A percentile compares a stretch with the other conserved stretches of the same genome.
phyloP scores from a whole-genome alignment of 768 basidiomycete genomes.

The Melanogaster broomeanus region DNA sequence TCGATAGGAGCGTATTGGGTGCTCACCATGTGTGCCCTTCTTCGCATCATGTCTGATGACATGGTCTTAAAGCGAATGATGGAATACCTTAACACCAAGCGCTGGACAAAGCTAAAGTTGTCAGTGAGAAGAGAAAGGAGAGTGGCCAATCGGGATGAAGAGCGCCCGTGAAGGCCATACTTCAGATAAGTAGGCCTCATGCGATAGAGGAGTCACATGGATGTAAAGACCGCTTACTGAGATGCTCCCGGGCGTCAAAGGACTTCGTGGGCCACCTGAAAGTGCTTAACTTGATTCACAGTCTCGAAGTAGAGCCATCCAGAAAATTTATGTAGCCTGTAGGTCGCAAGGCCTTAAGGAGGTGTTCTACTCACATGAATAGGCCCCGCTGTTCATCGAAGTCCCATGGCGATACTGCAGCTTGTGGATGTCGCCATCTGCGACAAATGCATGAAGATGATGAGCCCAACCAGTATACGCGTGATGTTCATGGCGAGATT shows the following conservation, averaged over 20 bases:
- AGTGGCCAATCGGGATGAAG: slow-evolving; percentile 1
- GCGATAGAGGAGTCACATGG: slow-evolving; percentile 6
- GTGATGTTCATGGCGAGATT: too few relatives aligned
- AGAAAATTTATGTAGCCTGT: too few relatives aligned
- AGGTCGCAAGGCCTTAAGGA: too few relatives aligned
- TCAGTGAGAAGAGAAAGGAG: slow-evolving; percentile 2
- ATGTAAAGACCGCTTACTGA: background rate
- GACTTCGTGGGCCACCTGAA: background rate
- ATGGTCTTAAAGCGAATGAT: too few relatives aligned
- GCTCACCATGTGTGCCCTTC: background rate
- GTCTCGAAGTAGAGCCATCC: background rate
- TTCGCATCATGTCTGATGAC: background rate
- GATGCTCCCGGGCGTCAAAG: background rate
- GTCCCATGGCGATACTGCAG: background rate
- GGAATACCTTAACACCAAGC: background rate
- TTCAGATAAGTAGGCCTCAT: background rate
- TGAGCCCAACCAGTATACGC: too few relatives aligned
- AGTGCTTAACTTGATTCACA: background rate
- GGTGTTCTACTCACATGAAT: background rate
- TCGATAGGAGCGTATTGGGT: background rate
- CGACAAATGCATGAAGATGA: too few relatives aligned
- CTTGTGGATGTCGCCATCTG: background rate
- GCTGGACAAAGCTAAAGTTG: background rate
- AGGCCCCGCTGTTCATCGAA: background rate
- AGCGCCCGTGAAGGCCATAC: background rate